Evolutionary conservation across 768 basidiomycete species (phyloP), one percentile per base, ranked within the genome.

Genomic region (Hypsizygus marmoreus): DNA sequence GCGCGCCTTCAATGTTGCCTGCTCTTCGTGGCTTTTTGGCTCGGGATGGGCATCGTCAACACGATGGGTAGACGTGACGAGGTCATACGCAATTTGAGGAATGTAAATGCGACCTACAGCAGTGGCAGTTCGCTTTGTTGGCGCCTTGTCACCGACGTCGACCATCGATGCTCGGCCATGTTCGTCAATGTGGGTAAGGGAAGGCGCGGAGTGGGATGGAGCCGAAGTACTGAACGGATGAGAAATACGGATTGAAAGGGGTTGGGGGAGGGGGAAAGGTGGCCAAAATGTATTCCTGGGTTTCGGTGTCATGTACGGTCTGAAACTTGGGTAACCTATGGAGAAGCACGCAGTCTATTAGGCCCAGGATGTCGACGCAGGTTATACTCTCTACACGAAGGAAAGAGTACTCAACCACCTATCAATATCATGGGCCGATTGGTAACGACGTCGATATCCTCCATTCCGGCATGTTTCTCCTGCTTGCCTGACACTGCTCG

Each of bases 361-460:
- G 50, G 44, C 31, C 19, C 32, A 39, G 23, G n/a, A 44, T 49
- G 52, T 54, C 49, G 36, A 25, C 36, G 53, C 46, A 48, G 49
- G 43, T 45, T 16, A 57, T 50, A 37, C 43, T 51, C 36, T 54
- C 50, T 62, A 56, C 52, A 55, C 47, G 48, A 54, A 61, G 42
- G 52, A 60, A 60, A 61, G 50, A 62, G 64, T 60, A 81, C 79
- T 88, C 80, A 95, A 84, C 92, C 92, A 68, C 92, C 93, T 66
- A 95, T 95, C 50, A 91, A 71, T 52, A 94, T 94, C 91, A 95
- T 95, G 9, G 91, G 88, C 40, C 88, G 75, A 68, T 92, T 93
- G 35, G 79, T 79, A 31, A 79, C 63, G 44, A 86, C 84, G 61
- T 91, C 82, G 47, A 91, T 88, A 47, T 79, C 75, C 58, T 87